phyloP scores from a whole-genome alignment of 1,284 basidiomycete genomes.

The Leucoagaricus sp. region DNA sequence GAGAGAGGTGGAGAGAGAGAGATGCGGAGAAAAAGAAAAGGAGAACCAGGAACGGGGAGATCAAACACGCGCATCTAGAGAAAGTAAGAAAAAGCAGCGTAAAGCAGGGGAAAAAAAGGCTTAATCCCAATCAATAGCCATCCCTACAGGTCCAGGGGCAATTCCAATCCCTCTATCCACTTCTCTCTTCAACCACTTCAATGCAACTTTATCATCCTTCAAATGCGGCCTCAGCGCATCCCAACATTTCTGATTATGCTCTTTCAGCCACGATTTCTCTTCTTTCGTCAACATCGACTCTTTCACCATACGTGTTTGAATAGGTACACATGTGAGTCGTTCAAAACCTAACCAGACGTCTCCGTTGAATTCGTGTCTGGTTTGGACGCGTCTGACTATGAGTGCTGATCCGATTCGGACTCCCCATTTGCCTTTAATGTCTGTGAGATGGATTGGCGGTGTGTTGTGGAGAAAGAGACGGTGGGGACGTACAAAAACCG shows the following conservation, averaged over 20 bases:
- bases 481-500: constrained; percentile 68
- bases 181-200: too few relatives aligned
- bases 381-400: constrained; percentile 71
- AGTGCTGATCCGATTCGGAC: constrained; percentile 89
- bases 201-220: constrained; percentile 71
- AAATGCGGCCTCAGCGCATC: constrained; percentile 74
- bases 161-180: constrained; percentile 70
- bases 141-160: constrained; percentile 64
- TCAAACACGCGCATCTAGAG: too few relatives aligned
- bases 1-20: background rate
- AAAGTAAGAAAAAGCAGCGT: too few relatives aligned
- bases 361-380: constrained; percentile 71
- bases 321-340: constrained; percentile 89
- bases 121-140: too few relatives aligned
- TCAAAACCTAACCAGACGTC: constrained; percentile 86
- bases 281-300: constrained; percentile 80
- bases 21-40: background rate
- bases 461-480: constrained; percentile 13
- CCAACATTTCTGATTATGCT: constrained; percentile 81
- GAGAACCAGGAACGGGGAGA: background rate
- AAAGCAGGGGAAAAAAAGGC: too few relatives aligned
- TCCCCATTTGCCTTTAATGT: constrained; percentile 83
- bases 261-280: constrained; percentile 89
- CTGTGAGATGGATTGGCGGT: constrained; percentile 45
- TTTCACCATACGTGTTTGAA: constrained; percentile 91